Base-by-base conservation (phyloP, 1,284 basidiomycete genomes). In the Marasmius oreades region DNA sequence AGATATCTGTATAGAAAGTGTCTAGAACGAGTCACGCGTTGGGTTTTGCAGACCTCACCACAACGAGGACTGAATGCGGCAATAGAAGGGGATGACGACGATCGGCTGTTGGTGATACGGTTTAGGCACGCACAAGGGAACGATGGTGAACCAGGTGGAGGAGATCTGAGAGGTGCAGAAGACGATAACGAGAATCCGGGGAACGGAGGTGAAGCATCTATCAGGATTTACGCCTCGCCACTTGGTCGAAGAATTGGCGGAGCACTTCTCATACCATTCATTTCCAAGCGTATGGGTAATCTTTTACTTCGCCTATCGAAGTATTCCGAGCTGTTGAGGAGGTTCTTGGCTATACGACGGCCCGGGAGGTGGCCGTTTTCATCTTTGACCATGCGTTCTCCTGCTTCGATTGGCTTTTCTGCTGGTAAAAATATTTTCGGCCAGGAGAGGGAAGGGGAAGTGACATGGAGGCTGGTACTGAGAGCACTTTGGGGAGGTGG, bases 211-310 rank as follows among this genome's bases (percentile, higher is more conserved):
- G 28, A 59, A 60, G 78, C 79, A 59, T 78, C 80, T 18, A 76
- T 87, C 52, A 77, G 78, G 46, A 70, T 83, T 59, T 81, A 81
- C n/a, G 77, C 80, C 14, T 74, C 78, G 16, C 82, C 84, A 0
- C 64, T 90, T 1, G 87, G 86, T 1, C 78, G 85, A 20, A 71
- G 80, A 61, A 68, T 90, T 48, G 85, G 82, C 24, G 86, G 85
- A 2, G 86, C 87, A 0, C 70, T 90, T 18, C 69, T 85, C 56
- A 74, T 86, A 51, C 89, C 89, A 0, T 75, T 76, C 12, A 80
- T 91, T 58, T 79, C 88, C 16, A 81, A 71, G 48, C 64, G 74
- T 39, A 87, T 88, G 85, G 89, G 88, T 1, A 66, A 72, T 2
- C 60, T 87, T 8, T 74, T 91, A 2, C 70, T 82, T 34, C 73